These are phyloP conservation scores for Rubia yunnanensis DNA, from an alignment of 257 asterid species.

Conservation along the genomic window DNA sequence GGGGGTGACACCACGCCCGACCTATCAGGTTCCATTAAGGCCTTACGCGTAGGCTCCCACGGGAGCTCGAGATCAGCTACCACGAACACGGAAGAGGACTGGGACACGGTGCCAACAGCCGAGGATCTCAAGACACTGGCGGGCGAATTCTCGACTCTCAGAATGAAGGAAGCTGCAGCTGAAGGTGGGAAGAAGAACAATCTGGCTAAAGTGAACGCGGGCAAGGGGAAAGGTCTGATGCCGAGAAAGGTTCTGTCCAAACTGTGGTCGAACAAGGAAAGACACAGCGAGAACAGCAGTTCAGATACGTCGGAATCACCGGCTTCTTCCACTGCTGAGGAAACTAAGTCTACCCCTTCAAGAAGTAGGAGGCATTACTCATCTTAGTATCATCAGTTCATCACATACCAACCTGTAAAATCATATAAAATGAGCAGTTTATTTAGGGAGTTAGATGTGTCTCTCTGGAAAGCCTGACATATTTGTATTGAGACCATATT, in stretches of 20 bases:
- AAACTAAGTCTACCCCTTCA: conserved; percentile 51
- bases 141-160: conserved; percentile 52
- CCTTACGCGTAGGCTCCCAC: conserved; percentile 41
- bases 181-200: conserved; percentile 11
- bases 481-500: too few species aligned
- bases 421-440: conserved; percentile 2
- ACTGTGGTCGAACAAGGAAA: conserved; percentile 76
- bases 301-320: conserved; percentile 82
- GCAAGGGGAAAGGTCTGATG: conserved; percentile 37
- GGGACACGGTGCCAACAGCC: conserved; percentile 58
- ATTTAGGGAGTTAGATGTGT: conserved; percentile 3
- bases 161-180: conserved; percentile 27
- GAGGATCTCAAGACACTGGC: conserved; percentile 63
- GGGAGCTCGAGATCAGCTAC: conserved; percentile 77
- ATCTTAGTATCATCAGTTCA: conserved; percentile 7
- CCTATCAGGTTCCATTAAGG: conserved; percentile 32
- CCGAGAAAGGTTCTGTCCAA: conserved; percentile 46
- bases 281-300: conserved; percentile 62
- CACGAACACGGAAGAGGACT: conserved; percentile 73
- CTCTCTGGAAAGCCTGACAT: not conserved
- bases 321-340: conserved; percentile 66
- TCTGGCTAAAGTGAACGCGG: conserved; percentile 20
- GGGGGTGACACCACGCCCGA: conserved; percentile 43
- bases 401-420: conserved; percentile 10
- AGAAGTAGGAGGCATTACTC: conserved; percentile 49